These are phyloP conservation scores for Acacia melanoxylon DNA, from an alignment of 306 rosid genomes.

Conservation along the genomic window DNA sequence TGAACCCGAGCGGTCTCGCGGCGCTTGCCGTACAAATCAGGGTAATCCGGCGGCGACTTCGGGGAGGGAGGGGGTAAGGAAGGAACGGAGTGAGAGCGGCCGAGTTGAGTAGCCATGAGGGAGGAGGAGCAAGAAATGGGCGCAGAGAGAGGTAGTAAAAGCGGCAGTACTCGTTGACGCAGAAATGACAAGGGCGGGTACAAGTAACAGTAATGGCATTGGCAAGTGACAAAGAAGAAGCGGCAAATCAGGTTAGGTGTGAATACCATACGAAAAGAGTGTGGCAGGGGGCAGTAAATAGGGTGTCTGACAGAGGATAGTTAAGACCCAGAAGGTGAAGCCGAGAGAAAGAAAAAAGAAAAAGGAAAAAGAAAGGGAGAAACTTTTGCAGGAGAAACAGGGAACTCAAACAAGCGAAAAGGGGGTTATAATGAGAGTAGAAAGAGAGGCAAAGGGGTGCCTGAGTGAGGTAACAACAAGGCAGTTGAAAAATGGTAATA, in stretches of 20 bases:
- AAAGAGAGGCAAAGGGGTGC: slow-evolving; percentile 34
- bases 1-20: slow-evolving; percentile 81
- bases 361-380: not conserved
- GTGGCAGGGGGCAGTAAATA: slow-evolving; percentile 59
- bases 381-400: not conserved
- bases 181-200: slow-evolving; percentile 27
- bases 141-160: not conserved
- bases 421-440: slow-evolving; percentile 37
- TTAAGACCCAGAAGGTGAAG: slow-evolving; percentile 40
- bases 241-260: slow-evolving; percentile 57
- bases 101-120: slow-evolving; percentile 46
- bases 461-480: no score
- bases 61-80: slow-evolving; percentile 85
- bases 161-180: slow-evolving; percentile 9
- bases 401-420: slow-evolving; percentile 10
- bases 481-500: no score
- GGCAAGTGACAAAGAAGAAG: slow-evolving; percentile 49
- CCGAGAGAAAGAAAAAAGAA: not conserved
- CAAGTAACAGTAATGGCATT: slow-evolving; percentile 36
- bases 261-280: slow-evolving; percentile 39
- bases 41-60: slow-evolving; percentile 87
- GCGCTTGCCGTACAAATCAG: slow-evolving; percentile 93
- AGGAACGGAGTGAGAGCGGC: slow-evolving; percentile 51
- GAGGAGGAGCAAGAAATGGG: slow-evolving; percentile 17
- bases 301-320: slow-evolving; percentile 63